Conservation (phyloP, 2,329 filamentous ascomycete species). For the Thelonectria rubi region DNA sequence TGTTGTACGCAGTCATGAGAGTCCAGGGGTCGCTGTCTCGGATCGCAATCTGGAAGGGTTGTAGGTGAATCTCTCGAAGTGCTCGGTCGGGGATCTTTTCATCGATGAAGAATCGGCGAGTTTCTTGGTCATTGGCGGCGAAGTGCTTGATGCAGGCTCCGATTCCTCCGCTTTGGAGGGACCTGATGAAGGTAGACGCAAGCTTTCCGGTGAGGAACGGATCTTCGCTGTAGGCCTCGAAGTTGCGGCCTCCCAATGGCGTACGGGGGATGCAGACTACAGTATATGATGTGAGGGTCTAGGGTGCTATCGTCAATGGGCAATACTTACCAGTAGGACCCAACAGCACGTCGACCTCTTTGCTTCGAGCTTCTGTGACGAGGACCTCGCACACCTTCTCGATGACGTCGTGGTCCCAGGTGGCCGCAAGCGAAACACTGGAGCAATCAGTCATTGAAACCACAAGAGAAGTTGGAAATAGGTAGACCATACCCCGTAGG, state of each 20-base stretch:
- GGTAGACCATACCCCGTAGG: slow-evolving; percentile 20
- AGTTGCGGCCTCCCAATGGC: slow-evolving; percentile 52
- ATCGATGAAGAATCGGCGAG: slow-evolving; percentile 25
- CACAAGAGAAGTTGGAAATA: too few species aligned
- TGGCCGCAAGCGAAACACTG: slow-evolving; percentile 29
- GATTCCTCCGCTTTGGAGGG: slow-evolving; percentile 49
- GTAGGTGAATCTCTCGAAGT: slow-evolving; percentile 48
- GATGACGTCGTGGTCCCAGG: slow-evolving; percentile 20
- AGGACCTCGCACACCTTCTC: slow-evolving; percentile 21
- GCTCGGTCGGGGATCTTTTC: slow-evolving; percentile 27
- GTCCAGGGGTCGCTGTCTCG: slow-evolving; percentile 49
- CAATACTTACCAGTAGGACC: slow-evolving; percentile 20
- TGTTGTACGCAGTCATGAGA: slow-evolving; percentile 57
- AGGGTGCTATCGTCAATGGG: fast-evolving
- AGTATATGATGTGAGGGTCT: not conserved
- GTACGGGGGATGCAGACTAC: slow-evolving; percentile 29
- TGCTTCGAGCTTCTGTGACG: slow-evolving; percentile 29
- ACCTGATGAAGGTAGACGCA: slow-evolving; percentile 42
- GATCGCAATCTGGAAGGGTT: slow-evolving; percentile 54
- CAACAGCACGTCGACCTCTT: slow-evolving; percentile 27
- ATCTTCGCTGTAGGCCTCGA: slow-evolving; percentile 53
- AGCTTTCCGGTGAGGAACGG: slow-evolving; percentile 50
- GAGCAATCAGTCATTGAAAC: not conserved
- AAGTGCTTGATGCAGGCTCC: slow-evolving; percentile 54
- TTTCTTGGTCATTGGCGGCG: slow-evolving; percentile 49